Evolutionary conservation across 257 asterid species (phyloP), one percentile per base, ranked within the genome.

Genomic region (Linaria vulgaris): DNA sequence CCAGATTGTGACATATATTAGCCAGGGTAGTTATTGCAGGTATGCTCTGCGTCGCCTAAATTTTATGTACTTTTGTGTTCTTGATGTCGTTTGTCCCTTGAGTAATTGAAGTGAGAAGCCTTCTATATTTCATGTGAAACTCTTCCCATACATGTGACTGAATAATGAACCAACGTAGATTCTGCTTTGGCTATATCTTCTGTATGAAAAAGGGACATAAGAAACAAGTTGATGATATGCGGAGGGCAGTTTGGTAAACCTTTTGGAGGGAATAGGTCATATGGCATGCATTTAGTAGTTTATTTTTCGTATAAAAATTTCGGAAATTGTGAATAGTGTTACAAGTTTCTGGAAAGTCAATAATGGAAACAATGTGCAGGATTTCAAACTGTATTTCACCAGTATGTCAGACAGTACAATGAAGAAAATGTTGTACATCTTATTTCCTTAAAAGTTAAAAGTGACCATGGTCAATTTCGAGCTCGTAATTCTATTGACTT

Each of bases 1-100:
- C 87, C 83, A 51, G 88, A 83, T 53, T 82, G 76, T 53, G 86
- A 77, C 66, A 80, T 80, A 34, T 83, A 78, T 78, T 83, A 83
- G 85, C 51, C 34, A 24, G 38, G 63, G 6, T 17, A 25, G 25
- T 16, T n/a, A 52, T 67, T 67, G 27, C 77, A 51, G 85, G 83
- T 79, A 71, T 27, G 34, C 4, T 10, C 9, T 25, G 57, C 31
- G 12, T 12, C 37, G 56, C 61, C n/a, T 15, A 25, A 8, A 20
- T 63, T n/a, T 14, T 15, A 46, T 15, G 1, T 1, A 46, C 11
- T 46, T 46, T 19, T 19, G 52, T 6, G 52, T 46, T 8, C 52
- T 19, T 46, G 17, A 22, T 19, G 17, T 14, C 7, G 20, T 5
- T 5, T 3, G 52, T 46, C 3, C 53, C 19, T 47, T 3, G 53